Conservation (phyloP, 805 yeast species). For the Kodamaea fukazawae region DNA sequence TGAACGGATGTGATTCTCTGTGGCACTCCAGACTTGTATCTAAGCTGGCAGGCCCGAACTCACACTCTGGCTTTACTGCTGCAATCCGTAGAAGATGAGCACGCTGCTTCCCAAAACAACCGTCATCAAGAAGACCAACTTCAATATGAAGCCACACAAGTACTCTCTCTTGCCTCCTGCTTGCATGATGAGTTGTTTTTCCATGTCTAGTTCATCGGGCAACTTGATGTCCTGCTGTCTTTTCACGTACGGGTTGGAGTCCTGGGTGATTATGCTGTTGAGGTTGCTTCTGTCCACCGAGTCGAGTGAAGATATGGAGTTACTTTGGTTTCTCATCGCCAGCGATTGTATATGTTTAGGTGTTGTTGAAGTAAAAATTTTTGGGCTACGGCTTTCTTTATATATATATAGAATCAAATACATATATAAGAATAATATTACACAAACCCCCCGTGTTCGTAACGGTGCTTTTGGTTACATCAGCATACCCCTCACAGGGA, state of each 20-base stretch:
- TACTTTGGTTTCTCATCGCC: constrained; percentile 21
- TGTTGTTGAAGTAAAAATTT: no score
- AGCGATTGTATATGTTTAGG: background rate
- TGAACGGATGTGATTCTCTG: no score
- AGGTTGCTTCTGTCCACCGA: constrained; percentile 15
- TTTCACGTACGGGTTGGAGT: constrained; percentile 8
- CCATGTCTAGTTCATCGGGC: constrained; percentile 33
- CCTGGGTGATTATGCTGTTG: constrained; percentile 13
- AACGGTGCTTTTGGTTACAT: no score
- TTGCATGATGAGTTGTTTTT: constrained; percentile 34
- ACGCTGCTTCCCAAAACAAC: constrained; percentile 34
- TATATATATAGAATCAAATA: no score
- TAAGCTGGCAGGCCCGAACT: no score
- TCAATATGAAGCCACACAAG: constrained; percentile 31
- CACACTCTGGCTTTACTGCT: no score
- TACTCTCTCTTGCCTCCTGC: constrained; percentile 39
- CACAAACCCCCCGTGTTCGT: no score
- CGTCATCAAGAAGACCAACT: constrained; percentile 25
- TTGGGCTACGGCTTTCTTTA: no score
- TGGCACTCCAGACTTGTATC: no score
- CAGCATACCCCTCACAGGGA: no score
- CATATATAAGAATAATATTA: no score
- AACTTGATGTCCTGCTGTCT: constrained; percentile 21
- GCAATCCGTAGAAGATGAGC: constrained; percentile 35
- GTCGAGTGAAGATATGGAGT: constrained; percentile 23